A percentile compares a stretch with the other conserved stretches of the same genome.
phyloP scores from a whole-genome alignment of 2,329 filamentous ascomycete species.

The Davidsoniella eucalypti region DNA sequence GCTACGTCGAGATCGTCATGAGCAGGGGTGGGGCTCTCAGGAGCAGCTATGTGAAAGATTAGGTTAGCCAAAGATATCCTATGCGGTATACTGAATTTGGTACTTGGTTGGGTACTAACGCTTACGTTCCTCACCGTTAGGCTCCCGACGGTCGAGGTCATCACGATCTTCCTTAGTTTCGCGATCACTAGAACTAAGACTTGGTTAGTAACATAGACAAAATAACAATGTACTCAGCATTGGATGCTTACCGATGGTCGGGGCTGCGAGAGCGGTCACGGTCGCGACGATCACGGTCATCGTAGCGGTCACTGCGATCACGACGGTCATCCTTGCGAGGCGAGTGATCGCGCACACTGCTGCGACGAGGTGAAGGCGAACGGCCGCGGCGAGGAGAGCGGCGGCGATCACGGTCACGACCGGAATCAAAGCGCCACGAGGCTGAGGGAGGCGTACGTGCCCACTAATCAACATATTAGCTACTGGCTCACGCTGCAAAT shows the following conservation, averaged over 20 bases:
- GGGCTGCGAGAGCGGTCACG: conserved; percentile 57
- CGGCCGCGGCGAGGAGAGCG: conserved; percentile 49
- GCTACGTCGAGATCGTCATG: conserved; percentile 95
- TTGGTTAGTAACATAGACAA: conserved; percentile 17
- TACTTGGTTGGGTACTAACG: conserved; percentile 32
- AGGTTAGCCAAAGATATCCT: too few relatives aligned
- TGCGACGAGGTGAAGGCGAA: conserved; percentile 64
- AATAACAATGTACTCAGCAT: not conserved
- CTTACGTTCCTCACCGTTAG: conserved; percentile 84
- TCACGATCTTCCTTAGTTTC: conserved; percentile 50
- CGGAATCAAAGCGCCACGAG: conserved; percentile 95
- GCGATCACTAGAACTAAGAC: conserved; percentile 27
- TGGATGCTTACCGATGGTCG: conserved; percentile 35
- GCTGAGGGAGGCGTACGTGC: conserved; percentile 93
- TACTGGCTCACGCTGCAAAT: not conserved
- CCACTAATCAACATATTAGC: conserved; percentile 45
- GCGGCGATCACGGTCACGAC: conserved; percentile 54
- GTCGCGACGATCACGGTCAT: conserved; percentile 59
- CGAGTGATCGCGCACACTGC: conserved; percentile 63
- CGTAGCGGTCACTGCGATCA: conserved; percentile 56
- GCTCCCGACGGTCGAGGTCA: conserved; percentile 58
- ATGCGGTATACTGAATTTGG: too few relatives aligned
- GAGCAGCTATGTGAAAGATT: not conserved
- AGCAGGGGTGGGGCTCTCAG: conserved; percentile 64
- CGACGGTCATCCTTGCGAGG: conserved; percentile 78